A percentile compares a stretch with the other conserved stretches of the same genome.
Evolutionary conservation across 768 basidiomycete genomes (phyloP).

Genomic region (Kondoa malvinella): DNA sequence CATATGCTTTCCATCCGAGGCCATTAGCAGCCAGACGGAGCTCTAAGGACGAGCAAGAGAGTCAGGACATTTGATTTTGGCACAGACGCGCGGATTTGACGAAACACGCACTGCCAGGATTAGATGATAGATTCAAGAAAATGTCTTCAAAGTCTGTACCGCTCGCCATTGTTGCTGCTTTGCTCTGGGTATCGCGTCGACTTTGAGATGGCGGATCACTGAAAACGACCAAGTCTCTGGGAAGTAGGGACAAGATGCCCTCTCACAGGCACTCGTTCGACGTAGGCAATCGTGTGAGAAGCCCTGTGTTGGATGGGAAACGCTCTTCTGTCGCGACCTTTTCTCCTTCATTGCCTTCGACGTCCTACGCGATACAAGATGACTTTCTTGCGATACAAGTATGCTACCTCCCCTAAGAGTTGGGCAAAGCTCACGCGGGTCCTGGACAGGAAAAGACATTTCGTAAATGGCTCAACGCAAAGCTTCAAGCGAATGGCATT

Average conservation of each 20-base stretch:
- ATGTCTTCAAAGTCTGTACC: constrained; percentile 62
- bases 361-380: background rate
- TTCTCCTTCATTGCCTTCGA: background rate
- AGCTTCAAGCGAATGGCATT: constrained; percentile 67
- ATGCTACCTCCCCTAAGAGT: too few relatives aligned
- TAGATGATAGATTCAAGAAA: constrained; percentile 53
- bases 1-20: constrained; percentile 73
- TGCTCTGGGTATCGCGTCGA: background rate
- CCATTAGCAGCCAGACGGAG: constrained; percentile 75
- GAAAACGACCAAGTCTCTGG: too few relatives aligned
- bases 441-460: constrained; percentile 7
- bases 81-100: too few relatives aligned
- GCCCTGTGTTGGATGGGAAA: background rate
- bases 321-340: constrained; percentile 1
- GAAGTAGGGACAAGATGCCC: too few relatives aligned
- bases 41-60: too few relatives aligned
- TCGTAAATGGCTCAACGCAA: constrained; percentile 62
- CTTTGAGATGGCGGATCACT: constrained; percentile 5
- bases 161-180: background rate
- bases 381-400: background rate
- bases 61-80: too few relatives aligned
- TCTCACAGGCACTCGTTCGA: too few relatives aligned
- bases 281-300: too few relatives aligned
- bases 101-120: constrained; percentile 64
- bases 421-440: too few relatives aligned